Evolutionary conservation across 1,139 yeast genomes (phyloP), one percentile per base, ranked within the genome.

Genomic region (Suhomyces yuchorum): DNA sequence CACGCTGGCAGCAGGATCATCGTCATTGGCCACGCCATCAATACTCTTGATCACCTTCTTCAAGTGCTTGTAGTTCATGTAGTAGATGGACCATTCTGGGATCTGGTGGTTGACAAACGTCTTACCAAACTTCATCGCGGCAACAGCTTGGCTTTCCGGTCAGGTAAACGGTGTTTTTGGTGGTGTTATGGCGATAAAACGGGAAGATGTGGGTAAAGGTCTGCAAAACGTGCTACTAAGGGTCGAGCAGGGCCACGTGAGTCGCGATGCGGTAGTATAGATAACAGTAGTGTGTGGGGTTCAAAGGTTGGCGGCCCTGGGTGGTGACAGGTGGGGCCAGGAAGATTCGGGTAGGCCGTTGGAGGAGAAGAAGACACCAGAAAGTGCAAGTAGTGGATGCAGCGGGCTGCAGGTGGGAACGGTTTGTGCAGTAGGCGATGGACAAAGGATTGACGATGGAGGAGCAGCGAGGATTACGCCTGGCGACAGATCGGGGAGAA

Each of bases 51-150:
- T 87, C 57, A 83, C 79, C 63, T 87, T 85, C 71, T 93, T 93
- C 58, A 93, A 76, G 47, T 79, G 83, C 66, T 92, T 93, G 69
- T 93, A 93, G 68, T 90, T 87, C 76, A 92, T 80, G 63, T 93
- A 92, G 59, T 78, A 81, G 74, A 69, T 67, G n/a, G 73, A 61
- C 97, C 98, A 92, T 69, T 91, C 97, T 8, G 97, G 97, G 51
- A 92, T 89, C 72, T 90, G 96, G 66, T 92, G 96, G 48, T 88
- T 75, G 35, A 84, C 68, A 56, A 89, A 67, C 4, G 90, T 87
- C 65, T 89, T 89, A 33, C 96, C 96, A 66, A 89, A 89, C 77
- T 89, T 89, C 96, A 89, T 88, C 42, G 46, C 37, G 24, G 30
- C 6, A 14, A 14, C 18, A 4, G 34, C 3, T 14, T 8, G 19